A percentile compares a stretch with the other conserved stretches of the same genome.
Evolutionary conservation across 2,329 filamentous ascomycete species (phyloP).

Genomic region (Verticillium klebahnii): DNA sequence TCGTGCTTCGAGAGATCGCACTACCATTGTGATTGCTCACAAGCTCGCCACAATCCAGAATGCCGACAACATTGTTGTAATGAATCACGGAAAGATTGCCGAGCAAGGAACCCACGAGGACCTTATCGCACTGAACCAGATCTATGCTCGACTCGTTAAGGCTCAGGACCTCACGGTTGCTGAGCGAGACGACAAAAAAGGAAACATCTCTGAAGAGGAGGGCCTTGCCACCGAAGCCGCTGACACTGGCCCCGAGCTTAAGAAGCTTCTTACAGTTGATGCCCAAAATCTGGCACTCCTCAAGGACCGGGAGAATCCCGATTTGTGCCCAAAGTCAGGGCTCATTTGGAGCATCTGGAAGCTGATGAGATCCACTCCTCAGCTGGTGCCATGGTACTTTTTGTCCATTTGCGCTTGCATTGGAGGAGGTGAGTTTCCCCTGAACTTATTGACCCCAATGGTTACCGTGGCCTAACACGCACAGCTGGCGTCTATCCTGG

Average conservation of each 20-base stretch:
- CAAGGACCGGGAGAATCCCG: constrained; percentile 1
- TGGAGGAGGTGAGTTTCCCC: background rate
- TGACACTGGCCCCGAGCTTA: background rate
- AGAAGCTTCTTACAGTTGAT: background rate
- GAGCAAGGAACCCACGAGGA: constrained; percentile 20
- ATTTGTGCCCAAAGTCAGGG: background rate
- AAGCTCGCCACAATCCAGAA: constrained; percentile 36
- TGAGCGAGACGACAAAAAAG: background rate
- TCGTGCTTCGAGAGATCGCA: constrained; percentile 47
- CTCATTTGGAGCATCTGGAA: background rate
- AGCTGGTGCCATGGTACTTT: background rate
- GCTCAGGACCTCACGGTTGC: constrained; percentile 12
- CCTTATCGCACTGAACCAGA: constrained; percentile 5
- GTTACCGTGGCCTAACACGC: background rate
- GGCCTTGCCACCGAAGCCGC: background rate
- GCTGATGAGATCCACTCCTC: background rate
- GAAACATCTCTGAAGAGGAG: background rate
- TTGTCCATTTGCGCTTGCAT: background rate
- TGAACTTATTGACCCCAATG: background rate
- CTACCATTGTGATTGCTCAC: constrained; percentile 61
- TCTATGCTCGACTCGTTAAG: constrained; percentile 17
- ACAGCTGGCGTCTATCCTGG: constrained; percentile 31
- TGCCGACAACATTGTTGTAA: constrained; percentile 25
- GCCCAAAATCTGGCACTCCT: background rate
- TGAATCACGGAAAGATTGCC: constrained; percentile 18